Percentiles rank a stretch among this genome's conserved stretches.
Evolutionary conservation across 139 green algal species (phyloP).

Genomic region (Zygnema circumcarinatum): DNA sequence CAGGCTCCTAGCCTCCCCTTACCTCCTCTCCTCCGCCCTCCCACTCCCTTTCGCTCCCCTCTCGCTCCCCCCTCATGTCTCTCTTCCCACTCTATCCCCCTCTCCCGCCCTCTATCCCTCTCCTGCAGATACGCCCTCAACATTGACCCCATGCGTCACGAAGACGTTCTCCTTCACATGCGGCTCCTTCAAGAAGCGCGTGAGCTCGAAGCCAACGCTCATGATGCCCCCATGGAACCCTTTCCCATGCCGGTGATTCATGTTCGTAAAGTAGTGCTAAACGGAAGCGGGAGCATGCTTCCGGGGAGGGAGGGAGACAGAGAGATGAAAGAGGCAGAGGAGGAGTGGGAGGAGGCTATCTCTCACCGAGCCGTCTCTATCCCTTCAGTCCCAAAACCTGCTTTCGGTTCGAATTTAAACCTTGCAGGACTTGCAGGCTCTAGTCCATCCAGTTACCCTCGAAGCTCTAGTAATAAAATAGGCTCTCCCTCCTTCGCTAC

Average conservation of each 20-base stretch:
- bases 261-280: not conserved
- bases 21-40: not conserved
- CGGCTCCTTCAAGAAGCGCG: slow-evolving; percentile 86
- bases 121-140: slow-evolving; percentile 49
- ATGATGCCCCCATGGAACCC: not conserved
- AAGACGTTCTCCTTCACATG: slow-evolving; percentile 92
- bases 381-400: slow-evolving; percentile 13
- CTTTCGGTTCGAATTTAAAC: slow-evolving; percentile 36
- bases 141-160: slow-evolving; percentile 70
- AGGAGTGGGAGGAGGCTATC: not conserved
- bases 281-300: not conserved
- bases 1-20: not conserved
- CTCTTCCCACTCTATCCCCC: not conserved
- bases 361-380: not conserved
- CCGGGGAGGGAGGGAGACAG: not conserved
- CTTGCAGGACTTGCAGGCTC: not conserved
- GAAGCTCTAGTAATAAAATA: not conserved
- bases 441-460: slow-evolving; percentile 18
- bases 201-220: slow-evolving; percentile 35
- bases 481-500: not conserved
- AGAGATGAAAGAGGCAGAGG: slow-evolving; percentile 17
- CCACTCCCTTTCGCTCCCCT: not conserved
- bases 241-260: not conserved
- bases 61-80: too few relatives aligned
- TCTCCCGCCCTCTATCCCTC: not conserved